phyloP scores from a whole-genome alignment of 768 basidiomycete species.

The Lactifluus volemus region DNA sequence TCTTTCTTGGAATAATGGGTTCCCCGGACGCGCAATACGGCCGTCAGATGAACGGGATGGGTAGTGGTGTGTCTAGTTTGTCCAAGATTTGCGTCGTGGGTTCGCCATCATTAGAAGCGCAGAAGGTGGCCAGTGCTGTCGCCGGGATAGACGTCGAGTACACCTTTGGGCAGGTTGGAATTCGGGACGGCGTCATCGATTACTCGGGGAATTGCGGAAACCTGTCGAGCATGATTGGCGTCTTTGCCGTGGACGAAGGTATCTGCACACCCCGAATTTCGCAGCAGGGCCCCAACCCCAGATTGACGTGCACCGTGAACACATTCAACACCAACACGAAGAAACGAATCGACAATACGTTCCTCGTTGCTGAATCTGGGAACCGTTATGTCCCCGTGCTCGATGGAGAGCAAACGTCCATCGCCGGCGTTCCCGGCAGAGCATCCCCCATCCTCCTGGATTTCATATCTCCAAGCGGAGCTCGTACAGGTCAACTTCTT shows the following conservation, averaged over 20 bases:
- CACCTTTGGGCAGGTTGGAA: constrained; percentile 52
- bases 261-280: constrained; percentile 32
- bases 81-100: constrained; percentile 68
- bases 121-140: constrained; percentile 30
- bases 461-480: constrained; percentile 58
- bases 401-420: constrained; percentile 39
- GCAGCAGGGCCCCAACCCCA: constrained; percentile 7
- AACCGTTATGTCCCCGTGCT: constrained; percentile 29
- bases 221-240: constrained; percentile 62
- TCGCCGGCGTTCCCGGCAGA: constrained; percentile 63
- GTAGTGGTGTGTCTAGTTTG: constrained; percentile 65
- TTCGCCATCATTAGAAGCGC: constrained; percentile 36
- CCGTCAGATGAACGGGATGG: constrained; percentile 75
- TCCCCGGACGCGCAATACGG: constrained; percentile 63
- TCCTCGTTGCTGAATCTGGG: constrained; percentile 36
- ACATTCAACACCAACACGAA: constrained; percentile 66
- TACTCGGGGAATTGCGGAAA: constrained; percentile 73
- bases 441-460: constrained; percentile 60
- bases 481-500: constrained; percentile 61
- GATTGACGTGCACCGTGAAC: constrained; percentile 35
- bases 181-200: constrained; percentile 52
- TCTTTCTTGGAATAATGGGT: constrained; percentile 73
- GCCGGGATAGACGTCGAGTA: constrained; percentile 58
- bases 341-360: constrained; percentile 61
- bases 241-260: constrained; percentile 61